These are phyloP conservation scores for Lanmaoa pseudosensibilis DNA, from an alignment of 768 basidiomycete genomes.

Conservation along the genomic window DNA sequence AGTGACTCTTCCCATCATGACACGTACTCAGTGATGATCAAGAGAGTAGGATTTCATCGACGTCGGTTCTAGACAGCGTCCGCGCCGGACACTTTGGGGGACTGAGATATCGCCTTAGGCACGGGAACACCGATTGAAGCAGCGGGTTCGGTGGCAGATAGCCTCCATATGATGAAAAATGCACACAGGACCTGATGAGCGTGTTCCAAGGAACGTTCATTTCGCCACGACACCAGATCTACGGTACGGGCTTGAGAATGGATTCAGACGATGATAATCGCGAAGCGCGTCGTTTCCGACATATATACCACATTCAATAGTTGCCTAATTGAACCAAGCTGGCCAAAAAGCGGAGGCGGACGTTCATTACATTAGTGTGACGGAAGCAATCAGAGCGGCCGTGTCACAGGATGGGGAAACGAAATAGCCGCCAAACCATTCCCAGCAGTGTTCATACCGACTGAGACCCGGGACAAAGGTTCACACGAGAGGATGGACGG, in stretches of 20 bases:
- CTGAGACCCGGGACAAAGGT: not conserved
- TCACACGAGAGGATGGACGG: slow-evolving; percentile 12
- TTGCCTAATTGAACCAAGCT: slow-evolving; percentile 15
- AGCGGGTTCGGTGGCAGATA: slow-evolving; percentile 8
- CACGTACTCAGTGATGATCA: slow-evolving; percentile 5
- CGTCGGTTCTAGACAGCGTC: slow-evolving; percentile 5
- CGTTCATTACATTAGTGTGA: not conserved
- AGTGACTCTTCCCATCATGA: slow-evolving; percentile 5
- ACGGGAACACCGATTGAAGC: slow-evolving; percentile 10
- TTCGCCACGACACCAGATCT: slow-evolving; percentile 18
- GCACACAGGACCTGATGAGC: slow-evolving; percentile 13
- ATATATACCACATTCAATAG: not conserved
- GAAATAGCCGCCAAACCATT: slow-evolving; percentile 15
- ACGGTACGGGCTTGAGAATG: slow-evolving; percentile 17
- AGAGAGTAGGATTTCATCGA: not conserved
- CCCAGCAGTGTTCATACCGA: slow-evolving; percentile 14
- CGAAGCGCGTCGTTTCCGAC: slow-evolving; percentile 14
- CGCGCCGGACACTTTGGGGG: slow-evolving; percentile 5
- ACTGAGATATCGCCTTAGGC: slow-evolving; percentile 3
- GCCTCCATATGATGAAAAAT: slow-evolving; percentile 14
- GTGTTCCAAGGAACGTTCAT: slow-evolving; percentile 14
- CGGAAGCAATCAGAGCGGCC: slow-evolving; percentile 7
- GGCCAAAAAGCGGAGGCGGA: slow-evolving; percentile 11
- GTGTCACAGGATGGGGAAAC: slow-evolving; percentile 13
- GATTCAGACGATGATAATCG: slow-evolving; percentile 18